Conservation (phyloP, 1,139 yeast genomes). For the Geotrichum siamense region DNA sequence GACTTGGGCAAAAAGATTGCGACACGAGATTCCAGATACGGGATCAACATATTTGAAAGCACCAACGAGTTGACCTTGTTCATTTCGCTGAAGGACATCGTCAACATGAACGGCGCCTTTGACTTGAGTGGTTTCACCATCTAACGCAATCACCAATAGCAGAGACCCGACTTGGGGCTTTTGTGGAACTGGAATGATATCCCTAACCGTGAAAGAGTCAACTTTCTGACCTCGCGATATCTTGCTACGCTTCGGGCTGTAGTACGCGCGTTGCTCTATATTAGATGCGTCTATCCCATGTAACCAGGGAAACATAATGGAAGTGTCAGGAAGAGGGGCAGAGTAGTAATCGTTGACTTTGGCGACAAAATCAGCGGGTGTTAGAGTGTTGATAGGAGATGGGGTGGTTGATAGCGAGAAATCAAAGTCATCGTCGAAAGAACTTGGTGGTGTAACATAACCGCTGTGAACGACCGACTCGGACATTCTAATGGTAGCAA, state of each 20-base stretch:
- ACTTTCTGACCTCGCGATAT: not conserved
- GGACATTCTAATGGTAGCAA: no score
- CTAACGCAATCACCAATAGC: not conserved
- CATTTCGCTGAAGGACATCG: not conserved
- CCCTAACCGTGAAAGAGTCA: slow-evolving; percentile 13
- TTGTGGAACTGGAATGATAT: slow-evolving; percentile 2
- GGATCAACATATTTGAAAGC: slow-evolving; percentile 41
- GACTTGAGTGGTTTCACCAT: not conserved
- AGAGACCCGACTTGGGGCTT: not conserved
- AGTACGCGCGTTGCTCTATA: slow-evolving; percentile 30
- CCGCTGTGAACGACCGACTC: no score
- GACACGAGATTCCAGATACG: slow-evolving; percentile 55
- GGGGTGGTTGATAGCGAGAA: no score
- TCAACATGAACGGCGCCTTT: not conserved
- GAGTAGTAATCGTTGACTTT: slow-evolving; percentile 28
- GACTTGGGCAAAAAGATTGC: slow-evolving; percentile 73
- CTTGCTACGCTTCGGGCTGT: slow-evolving; percentile 23
- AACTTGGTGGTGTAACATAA: not conserved
- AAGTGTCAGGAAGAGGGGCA: slow-evolving; percentile 60
- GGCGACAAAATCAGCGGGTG: not conserved
- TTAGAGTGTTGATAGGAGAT: no score
- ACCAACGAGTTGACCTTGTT: slow-evolving; percentile 4
- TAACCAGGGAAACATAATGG: slow-evolving; percentile 78
- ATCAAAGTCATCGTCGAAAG: not conserved
- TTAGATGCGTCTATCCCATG: slow-evolving; percentile 49